Evolutionary conservation across 768 basidiomycete genomes (phyloP).

Genomic region (Basidioascus undulatus): DNA sequence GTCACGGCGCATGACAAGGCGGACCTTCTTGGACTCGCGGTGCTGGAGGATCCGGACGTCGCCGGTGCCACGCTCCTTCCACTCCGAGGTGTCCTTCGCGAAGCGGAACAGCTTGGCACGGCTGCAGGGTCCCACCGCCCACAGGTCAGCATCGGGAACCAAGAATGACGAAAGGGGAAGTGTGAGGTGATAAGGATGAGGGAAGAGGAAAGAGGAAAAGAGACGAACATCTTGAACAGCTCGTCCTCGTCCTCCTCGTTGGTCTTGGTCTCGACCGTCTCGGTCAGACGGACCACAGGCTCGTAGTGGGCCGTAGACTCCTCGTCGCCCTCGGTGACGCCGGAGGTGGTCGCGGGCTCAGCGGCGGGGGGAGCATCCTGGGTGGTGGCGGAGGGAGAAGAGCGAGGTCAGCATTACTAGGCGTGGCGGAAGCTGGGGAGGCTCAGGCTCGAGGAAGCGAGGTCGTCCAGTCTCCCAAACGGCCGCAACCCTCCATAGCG

Average conservation of each 20-base stretch:
- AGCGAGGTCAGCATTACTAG: no score
- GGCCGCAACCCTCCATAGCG: no score
- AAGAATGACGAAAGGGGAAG: not conserved
- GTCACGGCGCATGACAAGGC: constrained; percentile 97
- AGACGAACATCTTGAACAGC: constrained; percentile 78
- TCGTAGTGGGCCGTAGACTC: constrained; percentile 79
- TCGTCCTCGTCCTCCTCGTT: constrained; percentile 80
- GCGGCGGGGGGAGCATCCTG: no score
- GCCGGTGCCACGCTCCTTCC: constrained; percentile 96
- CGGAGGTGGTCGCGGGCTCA: not conserved
- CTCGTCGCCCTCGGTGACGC: constrained; percentile 30
- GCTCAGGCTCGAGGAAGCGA: no score
- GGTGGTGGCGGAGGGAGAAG: no score
- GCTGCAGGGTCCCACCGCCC: constrained; percentile 35
- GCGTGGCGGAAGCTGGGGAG: no score
- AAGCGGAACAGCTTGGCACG: constrained; percentile 97
- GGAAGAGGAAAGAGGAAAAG: not conserved
- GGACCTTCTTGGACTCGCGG: constrained; percentile 69
- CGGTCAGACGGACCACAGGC: constrained; percentile 86
- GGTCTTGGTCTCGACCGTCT: constrained; percentile 86
- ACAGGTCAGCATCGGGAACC: not conserved
- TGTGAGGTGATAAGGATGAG: not conserved
- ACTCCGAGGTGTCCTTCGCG: constrained; percentile 47
- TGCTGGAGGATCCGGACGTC: constrained; percentile 79
- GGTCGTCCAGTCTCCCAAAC: no score